Percentiles rank a stretch among this genome's conserved stretches.
These are phyloP conservation scores for Fusarium pseudocircinatum DNA, from an alignment of 2,329 filamentous ascomycete genomes.

Conservation along the genomic window DNA sequence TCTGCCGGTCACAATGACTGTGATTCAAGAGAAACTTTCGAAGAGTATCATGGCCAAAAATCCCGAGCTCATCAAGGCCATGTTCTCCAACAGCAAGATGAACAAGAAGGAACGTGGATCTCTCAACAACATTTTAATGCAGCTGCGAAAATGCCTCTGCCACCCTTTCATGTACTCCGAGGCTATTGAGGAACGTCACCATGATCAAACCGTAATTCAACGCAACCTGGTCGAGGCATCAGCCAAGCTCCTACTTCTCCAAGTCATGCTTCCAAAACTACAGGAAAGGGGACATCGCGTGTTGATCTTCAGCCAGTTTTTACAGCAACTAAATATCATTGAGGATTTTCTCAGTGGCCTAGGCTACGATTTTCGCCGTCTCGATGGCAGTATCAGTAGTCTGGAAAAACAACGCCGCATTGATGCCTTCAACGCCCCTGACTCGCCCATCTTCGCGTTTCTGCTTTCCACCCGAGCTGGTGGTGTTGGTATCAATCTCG, in stretches of 20 bases:
- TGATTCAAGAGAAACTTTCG: slow-evolving; percentile 92
- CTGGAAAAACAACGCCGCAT: slow-evolving; percentile 94
- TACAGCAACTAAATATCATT: slow-evolving; percentile 86
- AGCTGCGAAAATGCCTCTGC: slow-evolving; percentile 91
- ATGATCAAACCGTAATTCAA: slow-evolving; percentile 70
- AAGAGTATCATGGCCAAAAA: slow-evolving; percentile 94
- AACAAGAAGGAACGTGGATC: slow-evolving; percentile 79
- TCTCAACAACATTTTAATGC: slow-evolving; percentile 94
- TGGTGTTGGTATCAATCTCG: slow-evolving; percentile 96
- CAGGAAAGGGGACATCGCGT: slow-evolving; percentile 88
- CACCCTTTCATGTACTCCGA: slow-evolving; percentile 96
- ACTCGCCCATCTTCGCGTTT: slow-evolving; percentile 88
- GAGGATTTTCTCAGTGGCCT: slow-evolving; percentile 90
- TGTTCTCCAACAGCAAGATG: slow-evolving; percentile 76
- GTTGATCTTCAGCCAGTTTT: slow-evolving; percentile 94
- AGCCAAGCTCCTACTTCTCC: slow-evolving; percentile 84
- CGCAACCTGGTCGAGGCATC: slow-evolving; percentile 91
- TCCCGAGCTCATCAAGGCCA: slow-evolving; percentile 84
- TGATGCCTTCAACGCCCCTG: slow-evolving; percentile 88
- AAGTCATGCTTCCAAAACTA: slow-evolving; percentile 87
- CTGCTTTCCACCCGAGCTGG: slow-evolving; percentile 92
- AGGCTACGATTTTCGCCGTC: slow-evolving; percentile 76
- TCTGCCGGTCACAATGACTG: slow-evolving; percentile 92
- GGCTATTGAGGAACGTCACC: slow-evolving; percentile 84
- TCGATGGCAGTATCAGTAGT: slow-evolving; percentile 85